phyloP scores from a whole-genome alignment of 208 protist genomes.

The Wallacemonas sp. region DNA sequence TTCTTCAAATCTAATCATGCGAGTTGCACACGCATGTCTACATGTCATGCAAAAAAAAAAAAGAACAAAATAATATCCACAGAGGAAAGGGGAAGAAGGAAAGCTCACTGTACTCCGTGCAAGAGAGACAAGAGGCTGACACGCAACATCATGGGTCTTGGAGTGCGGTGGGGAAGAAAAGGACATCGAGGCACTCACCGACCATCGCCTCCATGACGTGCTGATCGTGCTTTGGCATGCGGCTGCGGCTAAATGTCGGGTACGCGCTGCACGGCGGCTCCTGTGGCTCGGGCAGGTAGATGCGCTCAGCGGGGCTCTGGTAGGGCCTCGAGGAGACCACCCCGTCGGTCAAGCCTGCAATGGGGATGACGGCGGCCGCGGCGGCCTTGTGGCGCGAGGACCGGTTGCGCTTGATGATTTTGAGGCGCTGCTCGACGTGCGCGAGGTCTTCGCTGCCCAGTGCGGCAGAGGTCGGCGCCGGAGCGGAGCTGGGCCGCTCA shows the following conservation, averaged over 20 bases:
- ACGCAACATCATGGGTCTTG: background rate
- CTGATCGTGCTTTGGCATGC: slow-evolving; percentile 73
- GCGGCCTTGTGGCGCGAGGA: slow-evolving; percentile 15
- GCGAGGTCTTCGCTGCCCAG: slow-evolving; percentile 18
- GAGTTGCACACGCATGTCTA: no score
- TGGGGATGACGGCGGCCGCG: slow-evolving; percentile 9
- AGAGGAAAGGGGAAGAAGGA: slow-evolving; percentile 19
- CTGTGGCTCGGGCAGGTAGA: background rate
- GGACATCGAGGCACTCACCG: slow-evolving; percentile 56
- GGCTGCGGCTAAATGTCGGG: slow-evolving; percentile 55
- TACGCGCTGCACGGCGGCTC: slow-evolving; percentile 62
- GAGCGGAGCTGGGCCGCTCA: slow-evolving; percentile 42
- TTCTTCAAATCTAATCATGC: no score
- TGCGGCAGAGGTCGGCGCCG: slow-evolving; percentile 22
- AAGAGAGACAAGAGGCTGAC: background rate
- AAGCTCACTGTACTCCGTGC: background rate
- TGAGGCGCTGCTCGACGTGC: slow-evolving; percentile 75
- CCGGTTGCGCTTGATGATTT: slow-evolving; percentile 76
- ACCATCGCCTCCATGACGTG: slow-evolving; percentile 74
- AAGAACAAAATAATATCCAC: slow-evolving; percentile 22
- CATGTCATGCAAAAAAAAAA: slow-evolving; percentile 5
- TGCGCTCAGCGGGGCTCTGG: background rate
- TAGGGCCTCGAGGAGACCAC: background rate
- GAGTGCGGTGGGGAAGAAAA: slow-evolving; percentile 50
- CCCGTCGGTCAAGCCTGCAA: slow-evolving; percentile 4